Evolutionary conservation across 164 flowering plant genomes (phyloP).

Genomic region (Houttuynia cordata): DNA sequence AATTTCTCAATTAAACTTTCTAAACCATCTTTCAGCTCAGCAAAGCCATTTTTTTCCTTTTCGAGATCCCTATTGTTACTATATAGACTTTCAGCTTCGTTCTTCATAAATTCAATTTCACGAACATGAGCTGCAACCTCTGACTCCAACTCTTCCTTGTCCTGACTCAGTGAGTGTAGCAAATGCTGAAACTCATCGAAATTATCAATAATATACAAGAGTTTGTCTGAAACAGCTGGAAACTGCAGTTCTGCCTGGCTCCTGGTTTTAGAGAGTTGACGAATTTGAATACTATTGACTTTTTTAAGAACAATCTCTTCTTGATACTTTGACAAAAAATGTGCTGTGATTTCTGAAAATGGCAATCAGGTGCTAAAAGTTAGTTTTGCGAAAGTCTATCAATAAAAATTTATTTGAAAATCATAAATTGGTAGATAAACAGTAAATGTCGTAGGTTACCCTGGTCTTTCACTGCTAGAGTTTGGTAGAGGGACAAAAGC

Average conservation of each 20-base stretch:
- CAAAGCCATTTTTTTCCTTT: constrained; percentile 27
- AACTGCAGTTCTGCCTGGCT: constrained; percentile 18
- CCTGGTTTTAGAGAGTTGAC: constrained; percentile 20
- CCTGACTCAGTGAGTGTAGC: constrained; percentile 26
- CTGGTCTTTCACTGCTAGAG: constrained; percentile 26
- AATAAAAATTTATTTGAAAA: not conserved
- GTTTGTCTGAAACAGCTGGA: constrained; percentile 38
- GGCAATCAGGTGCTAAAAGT: constrained; percentile 6
- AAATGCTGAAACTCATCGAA: constrained; percentile 29
- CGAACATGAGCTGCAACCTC: constrained; percentile 23
- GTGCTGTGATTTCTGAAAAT: constrained; percentile 34
- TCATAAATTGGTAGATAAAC: not conserved
- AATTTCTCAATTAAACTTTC: constrained; percentile 42
- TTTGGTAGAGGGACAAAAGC: constrained; percentile 19
- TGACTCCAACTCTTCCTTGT: constrained; percentile 47
- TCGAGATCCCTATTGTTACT: constrained; percentile 23
- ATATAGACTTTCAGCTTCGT: constrained; percentile 26
- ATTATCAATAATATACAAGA: constrained; percentile 40
- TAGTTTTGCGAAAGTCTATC: constrained; percentile 1
- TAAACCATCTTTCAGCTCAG: constrained; percentile 31
- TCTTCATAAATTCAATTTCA: constrained; percentile 49
- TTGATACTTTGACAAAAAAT: constrained; percentile 36
- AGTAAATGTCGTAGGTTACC: constrained; percentile 31
- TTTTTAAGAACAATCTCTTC: constrained; percentile 39
- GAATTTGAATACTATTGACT: constrained; percentile 31